Evolutionary conservation across 2,329 filamentous ascomycete genomes (phyloP), one percentile per base, ranked within the genome.

Genomic region (Pseudogymnoascus destructans): DNA sequence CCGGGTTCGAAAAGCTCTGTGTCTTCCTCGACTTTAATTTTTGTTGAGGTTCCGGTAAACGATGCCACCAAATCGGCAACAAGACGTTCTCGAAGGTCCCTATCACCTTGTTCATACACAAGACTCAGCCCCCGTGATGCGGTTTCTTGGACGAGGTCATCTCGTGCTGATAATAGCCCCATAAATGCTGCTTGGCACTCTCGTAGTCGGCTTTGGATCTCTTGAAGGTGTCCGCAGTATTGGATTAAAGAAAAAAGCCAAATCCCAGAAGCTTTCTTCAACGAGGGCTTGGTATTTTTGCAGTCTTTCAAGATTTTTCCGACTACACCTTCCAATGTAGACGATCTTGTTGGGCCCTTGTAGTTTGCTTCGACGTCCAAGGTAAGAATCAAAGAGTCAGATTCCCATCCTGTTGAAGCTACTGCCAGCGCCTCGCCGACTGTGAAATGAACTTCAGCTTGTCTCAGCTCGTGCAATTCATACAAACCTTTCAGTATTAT

Each of bases 111-210:
- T 66, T 96, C 91, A 69, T 97, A 98, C 1, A 97, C 90, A 54
- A 97, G 72, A n/a, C 89, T 85, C 27, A 98, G 77, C 0, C 93
- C 93, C 59, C 92, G 79, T 0, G 92, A 95, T 3, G 93, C 91
- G 3, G 90, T 95, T 71, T 98, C 93, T 70, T 98, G 93, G 0
- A 97, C 90, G 7, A 97, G 80, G 68, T 97, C 91, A 66, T 98
- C 93, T 17, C 91, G 81, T 59, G 95, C 90, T 13, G 85, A 86
- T 10, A 98, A 78, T 27, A 96, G 84, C 23, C 85, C 79, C 76
- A 95, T 91, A 70, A 98, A 98, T 0, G 89, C 87, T 33, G 79
- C 80, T 70, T 98, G 93, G 60, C 86, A 90, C 64, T 89, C 81
- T 55, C 88, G 79, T 36, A 98, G 75, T 10, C 83, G 81, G 3